Base-by-base conservation (phyloP, 345 rosid genomes). In the Rhodamnia argentea region DNA sequence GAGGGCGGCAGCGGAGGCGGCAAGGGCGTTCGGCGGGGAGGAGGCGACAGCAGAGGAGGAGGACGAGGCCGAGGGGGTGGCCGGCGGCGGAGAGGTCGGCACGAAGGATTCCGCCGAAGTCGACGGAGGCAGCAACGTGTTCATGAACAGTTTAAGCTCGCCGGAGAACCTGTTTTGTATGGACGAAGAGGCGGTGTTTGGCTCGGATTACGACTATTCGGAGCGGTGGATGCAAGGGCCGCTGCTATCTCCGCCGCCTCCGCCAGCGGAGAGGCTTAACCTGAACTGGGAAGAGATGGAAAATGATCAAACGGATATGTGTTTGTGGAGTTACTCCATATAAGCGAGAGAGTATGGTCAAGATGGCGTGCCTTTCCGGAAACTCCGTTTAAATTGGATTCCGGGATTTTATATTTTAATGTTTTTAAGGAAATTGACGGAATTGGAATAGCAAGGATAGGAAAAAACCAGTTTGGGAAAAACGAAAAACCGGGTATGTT, bases 1-100 rank as follows among this genome's bases (percentile, higher is more conserved):
- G 84, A 92, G 92, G 10, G 75, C 87, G 56, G 88, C 90, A 59
- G 92, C 91, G 8, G 88, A 90, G 86, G 92, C 90, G 11, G 91
- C 92, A 0, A 88, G 82, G 14, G 86, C 52, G 62, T 86, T 86
- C 26, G 59, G 27, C 3, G 84, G 84, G 51, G 51, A 13, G 26
- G 26, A 12, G 32, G 53, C 10, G 70, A 32, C 24, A 10, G 86
- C 5, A 16, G 82, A 14, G 52, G 53, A 15, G 82, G 59, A 70
- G 47, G 83, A 29, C 15, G 83, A 53, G 37, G 54, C 55, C 3
- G 83, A 52, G 26, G 54, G 13, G 54, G 74, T 47, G 7, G 40
- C 16, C 23, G 55, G 42, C n/a, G 75, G 44, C 14, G 23, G 40
- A 27, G 83, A 85, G 42, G 29, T 3, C 10, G 2, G 18, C 10